Evolutionary conservation across 805 yeast genomes (phyloP).

Genomic region (Saccharomycopsis sp.): DNA sequence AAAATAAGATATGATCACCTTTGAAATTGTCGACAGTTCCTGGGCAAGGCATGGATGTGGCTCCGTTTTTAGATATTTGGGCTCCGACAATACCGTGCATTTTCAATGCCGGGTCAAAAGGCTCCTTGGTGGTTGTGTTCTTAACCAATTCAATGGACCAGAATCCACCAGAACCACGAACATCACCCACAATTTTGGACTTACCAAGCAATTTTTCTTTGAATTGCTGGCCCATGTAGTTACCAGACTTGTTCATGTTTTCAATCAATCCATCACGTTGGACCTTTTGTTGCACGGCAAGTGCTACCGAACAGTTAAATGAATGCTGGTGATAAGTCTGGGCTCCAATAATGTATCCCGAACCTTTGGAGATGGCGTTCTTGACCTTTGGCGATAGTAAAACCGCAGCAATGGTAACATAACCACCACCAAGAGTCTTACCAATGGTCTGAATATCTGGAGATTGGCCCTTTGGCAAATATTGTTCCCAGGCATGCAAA

Average conservation of each 20-base stretch:
- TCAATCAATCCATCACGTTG: constrained; percentile 31
- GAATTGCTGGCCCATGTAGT: constrained; percentile 35
- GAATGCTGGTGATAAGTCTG: constrained; percentile 46
- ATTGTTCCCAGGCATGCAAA: constrained; percentile 41
- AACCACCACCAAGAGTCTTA: constrained; percentile 43
- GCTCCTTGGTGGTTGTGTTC: constrained; percentile 40
- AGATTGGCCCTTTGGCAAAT: constrained; percentile 30
- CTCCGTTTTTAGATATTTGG: constrained; percentile 35
- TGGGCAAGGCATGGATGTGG: constrained; percentile 34
- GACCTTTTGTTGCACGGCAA: constrained; percentile 39
- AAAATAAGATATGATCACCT: constrained; percentile 42
- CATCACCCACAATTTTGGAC: constrained; percentile 39
- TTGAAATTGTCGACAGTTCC: constrained; percentile 35
- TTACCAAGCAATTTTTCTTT: constrained; percentile 26
- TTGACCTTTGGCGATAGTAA: constrained; percentile 33
- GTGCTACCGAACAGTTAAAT: constrained; percentile 41
- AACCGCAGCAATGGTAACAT: constrained; percentile 41
- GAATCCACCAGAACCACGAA: constrained; percentile 51
- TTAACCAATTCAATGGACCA: constrained; percentile 49
- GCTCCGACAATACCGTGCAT: constrained; percentile 30
- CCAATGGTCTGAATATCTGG: constrained; percentile 46
- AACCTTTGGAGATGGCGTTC: constrained; percentile 31
- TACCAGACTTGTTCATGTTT: constrained; percentile 39
- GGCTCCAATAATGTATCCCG: constrained; percentile 36
- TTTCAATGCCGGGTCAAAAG: constrained; percentile 32